A percentile compares a stretch with the other conserved stretches of the same genome.
phyloP scores from a whole-genome alignment of 495 filamentous ascomycete genomes.

The Acidiella bohemica region DNA sequence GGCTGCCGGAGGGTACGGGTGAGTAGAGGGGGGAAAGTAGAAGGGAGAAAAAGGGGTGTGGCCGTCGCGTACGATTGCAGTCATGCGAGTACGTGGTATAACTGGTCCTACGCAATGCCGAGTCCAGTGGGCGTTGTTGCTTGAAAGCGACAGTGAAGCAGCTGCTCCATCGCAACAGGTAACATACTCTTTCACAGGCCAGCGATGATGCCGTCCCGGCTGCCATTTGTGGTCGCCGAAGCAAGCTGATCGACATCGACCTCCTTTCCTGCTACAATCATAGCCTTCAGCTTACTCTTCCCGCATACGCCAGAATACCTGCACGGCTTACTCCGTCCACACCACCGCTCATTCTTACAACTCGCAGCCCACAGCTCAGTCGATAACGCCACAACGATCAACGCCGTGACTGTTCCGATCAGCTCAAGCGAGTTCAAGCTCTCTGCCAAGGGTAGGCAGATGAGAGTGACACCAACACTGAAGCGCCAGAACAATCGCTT shows the following conservation, averaged over 20 bases:
- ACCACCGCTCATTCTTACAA: constrained; percentile 28
- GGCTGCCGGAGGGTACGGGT: too few species aligned
- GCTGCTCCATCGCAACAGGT: too few species aligned
- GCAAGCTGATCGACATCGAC: constrained; percentile 31
- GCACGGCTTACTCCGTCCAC: constrained; percentile 18
- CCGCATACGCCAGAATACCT: constrained; percentile 30
- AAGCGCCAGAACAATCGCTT: constrained; percentile 36
- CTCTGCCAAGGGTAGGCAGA: constrained; percentile 34
- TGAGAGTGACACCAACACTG: constrained; percentile 34
- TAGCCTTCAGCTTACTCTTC: constrained; percentile 27
- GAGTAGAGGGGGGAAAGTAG: too few species aligned
- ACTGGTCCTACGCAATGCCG: too few species aligned
- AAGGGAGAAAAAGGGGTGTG: too few species aligned
- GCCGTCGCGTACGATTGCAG: too few species aligned
- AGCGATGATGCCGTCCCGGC: constrained; percentile 3
- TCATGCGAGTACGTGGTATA: too few species aligned
- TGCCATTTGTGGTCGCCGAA: constrained; percentile 21
- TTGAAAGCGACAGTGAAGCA: too few species aligned
- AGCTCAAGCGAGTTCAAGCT: constrained; percentile 36
- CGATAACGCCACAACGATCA: constrained; percentile 35
- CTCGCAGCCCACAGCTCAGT: constrained; percentile 40
- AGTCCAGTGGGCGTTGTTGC: too few species aligned
- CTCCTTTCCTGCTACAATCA: constrained; percentile 23
- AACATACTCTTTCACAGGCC: too few species aligned
- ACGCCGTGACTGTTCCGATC: constrained; percentile 35